These are phyloP conservation scores for Hypomyces rosellus DNA, from an alignment of 2,329 filamentous ascomycete genomes.

Conservation along the genomic window DNA sequence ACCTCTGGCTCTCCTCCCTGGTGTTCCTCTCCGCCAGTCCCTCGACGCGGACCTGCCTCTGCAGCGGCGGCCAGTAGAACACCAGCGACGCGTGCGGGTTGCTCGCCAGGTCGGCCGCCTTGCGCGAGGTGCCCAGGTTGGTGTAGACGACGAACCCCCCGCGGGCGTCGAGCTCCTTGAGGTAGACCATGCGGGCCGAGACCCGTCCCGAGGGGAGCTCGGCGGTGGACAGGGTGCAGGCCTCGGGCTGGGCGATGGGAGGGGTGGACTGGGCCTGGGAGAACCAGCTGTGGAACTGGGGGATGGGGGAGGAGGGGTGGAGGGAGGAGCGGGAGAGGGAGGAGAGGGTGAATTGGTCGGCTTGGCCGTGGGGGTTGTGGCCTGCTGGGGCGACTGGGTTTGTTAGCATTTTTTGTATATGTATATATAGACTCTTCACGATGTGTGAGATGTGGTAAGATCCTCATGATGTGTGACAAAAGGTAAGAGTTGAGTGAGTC, in stretches of 20 bases:
- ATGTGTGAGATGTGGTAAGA: no score
- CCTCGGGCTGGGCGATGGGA: conserved; percentile 71
- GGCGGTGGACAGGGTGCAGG: conserved; percentile 81
- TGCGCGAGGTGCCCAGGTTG: conserved; percentile 76
- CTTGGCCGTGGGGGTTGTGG: conserved; percentile 52
- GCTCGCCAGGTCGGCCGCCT: conserved; percentile 59
- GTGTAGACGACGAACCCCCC: conserved; percentile 85
- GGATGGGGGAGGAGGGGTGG: conserved; percentile 56
- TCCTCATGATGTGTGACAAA: no score
- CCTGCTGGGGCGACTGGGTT: conserved; percentile 57
- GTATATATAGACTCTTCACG: no score
- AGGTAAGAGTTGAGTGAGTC: no score
- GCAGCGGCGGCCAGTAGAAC: conserved; percentile 85
- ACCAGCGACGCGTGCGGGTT: conserved; percentile 79
- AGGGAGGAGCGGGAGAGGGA: conserved; percentile 58
- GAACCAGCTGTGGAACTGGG: conserved; percentile 91
- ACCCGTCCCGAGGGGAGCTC: conserved; percentile 77
- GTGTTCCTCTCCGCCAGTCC: conserved; percentile 63
- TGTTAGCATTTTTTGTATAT: not conserved
- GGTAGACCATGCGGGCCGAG: conserved; percentile 79
- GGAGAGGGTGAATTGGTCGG: conserved; percentile 66
- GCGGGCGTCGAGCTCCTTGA: conserved; percentile 80
- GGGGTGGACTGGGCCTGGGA: conserved; percentile 54
- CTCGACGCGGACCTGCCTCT: conserved; percentile 88
- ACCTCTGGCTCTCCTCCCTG: conserved; percentile 63